phyloP scores from a whole-genome alignment of 2,329 filamentous ascomycete species.

The Pseudodiploospora longispora region DNA sequence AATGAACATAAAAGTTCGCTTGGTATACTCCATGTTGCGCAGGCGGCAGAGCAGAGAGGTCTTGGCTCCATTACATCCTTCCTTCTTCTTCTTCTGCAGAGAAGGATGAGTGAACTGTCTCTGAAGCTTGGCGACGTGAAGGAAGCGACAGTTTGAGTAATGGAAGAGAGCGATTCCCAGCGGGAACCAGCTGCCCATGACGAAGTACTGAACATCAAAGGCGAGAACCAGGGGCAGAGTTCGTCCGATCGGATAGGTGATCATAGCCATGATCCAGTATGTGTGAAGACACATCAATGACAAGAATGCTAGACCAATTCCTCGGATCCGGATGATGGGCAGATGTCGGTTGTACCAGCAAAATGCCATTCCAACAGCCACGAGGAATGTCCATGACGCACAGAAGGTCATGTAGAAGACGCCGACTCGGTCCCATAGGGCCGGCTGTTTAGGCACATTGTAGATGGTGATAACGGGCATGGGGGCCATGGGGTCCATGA shows the following conservation, averaged over 20 bases:
- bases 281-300: slow-evolving; percentile 28
- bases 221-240: slow-evolving; percentile 31
- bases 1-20: slow-evolving; percentile 36
- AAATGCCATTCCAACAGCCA: slow-evolving; percentile 27
- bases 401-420: slow-evolving; percentile 22
- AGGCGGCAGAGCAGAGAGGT: slow-evolving; percentile 26
- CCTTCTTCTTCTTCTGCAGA: slow-evolving; percentile 6
- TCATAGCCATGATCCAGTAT: slow-evolving; percentile 33
- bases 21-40: slow-evolving; percentile 27
- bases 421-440: slow-evolving; percentile 20
- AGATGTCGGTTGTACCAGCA: slow-evolving; percentile 24
- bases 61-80: slow-evolving; percentile 18
- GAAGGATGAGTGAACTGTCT: slow-evolving; percentile 27
- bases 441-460: slow-evolving; percentile 17
- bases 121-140: slow-evolving; percentile 42
- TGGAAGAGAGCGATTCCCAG: slow-evolving; percentile 52
- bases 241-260: slow-evolving; percentile 33
- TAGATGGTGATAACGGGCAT: slow-evolving; percentile 18
- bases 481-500: not conserved
- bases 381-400: slow-evolving; percentile 18
- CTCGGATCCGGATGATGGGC: slow-evolving; percentile 31
- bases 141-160: slow-evolving; percentile 44
- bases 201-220: slow-evolving; percentile 47
- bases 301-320: slow-evolving; percentile 25
- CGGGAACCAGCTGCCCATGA: slow-evolving; percentile 52